These are phyloP conservation scores for Polytrichum commune DNA, from an alignment of 225 moss, liverwort and hornwort genomes.

Conservation along the genomic window DNA sequence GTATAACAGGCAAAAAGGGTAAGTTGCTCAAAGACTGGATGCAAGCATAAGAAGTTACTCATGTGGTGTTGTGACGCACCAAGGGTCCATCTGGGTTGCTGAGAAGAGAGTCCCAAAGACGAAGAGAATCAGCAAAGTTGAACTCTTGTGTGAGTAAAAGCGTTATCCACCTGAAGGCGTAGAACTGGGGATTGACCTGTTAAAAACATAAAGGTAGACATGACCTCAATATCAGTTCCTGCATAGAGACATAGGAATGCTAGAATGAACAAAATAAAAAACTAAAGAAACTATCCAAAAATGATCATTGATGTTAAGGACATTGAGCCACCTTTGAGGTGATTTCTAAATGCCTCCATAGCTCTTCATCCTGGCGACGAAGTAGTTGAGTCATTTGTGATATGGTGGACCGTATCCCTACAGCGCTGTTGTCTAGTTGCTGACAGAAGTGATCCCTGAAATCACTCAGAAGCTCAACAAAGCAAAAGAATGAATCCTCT, in stretches of 20 bases:
- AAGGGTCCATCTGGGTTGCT: conserved; percentile 95
- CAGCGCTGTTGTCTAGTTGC: conserved; percentile 94
- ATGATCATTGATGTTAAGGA: not conserved
- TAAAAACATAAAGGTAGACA: not conserved
- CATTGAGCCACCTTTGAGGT: conserved; percentile 62
- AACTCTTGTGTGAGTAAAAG: conserved; percentile 90
- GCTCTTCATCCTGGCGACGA: conserved; percentile 84
- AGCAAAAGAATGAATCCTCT: conserved; percentile 96
- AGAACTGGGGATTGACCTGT: conserved; percentile 99
- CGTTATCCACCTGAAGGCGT: conserved; percentile 97
- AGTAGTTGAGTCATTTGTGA: conserved; percentile 80
- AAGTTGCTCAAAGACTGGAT: not conserved
- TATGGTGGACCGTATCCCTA: conserved; percentile 89
- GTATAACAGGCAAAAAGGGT: too few relatives aligned
- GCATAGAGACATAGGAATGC: not conserved
- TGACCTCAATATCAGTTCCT: not conserved
- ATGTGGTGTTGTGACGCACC: conserved; percentile 39
- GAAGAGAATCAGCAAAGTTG: conserved; percentile 74
- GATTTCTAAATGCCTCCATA: conserved; percentile 92
- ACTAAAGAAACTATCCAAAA: not conserved
- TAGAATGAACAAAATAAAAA: not conserved
- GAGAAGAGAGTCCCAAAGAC: conserved; percentile 89
- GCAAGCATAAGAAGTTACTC: not conserved
- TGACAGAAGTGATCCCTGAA: conserved; percentile 97
- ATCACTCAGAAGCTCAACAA: conserved; percentile 94